These are phyloP conservation scores for Exophiala oligosperma DNA, from an alignment of 2,329 filamentous ascomycete species.

Conservation along the genomic window DNA sequence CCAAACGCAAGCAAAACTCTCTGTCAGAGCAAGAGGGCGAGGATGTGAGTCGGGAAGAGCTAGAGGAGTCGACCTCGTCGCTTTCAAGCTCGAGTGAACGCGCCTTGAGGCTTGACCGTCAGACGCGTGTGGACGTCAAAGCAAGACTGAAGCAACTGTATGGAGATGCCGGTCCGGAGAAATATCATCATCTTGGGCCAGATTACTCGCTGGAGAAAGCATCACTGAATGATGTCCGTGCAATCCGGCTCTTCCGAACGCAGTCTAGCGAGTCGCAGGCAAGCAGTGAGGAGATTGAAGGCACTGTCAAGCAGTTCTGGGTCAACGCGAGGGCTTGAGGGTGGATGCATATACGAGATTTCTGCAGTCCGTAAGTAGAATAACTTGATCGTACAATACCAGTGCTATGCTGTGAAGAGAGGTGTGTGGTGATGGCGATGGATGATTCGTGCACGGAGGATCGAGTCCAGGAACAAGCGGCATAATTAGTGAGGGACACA, in stretches of 20 bases:
- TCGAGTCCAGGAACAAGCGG: neutral
- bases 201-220: constrained; percentile 12
- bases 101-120: constrained; percentile 11
- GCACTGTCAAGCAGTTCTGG: constrained; percentile 10
- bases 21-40: neutral
- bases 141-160: constrained; percentile 9
- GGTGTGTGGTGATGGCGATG: no score
- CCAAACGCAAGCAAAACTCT: constrained; percentile 1
- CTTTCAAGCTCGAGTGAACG: constrained; percentile 7
- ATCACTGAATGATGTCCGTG: constrained; percentile 17
- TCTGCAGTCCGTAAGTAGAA: no score
- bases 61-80: neutral
- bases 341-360: no score
- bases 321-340: constrained; percentile 7
- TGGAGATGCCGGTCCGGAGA: constrained; percentile 6
- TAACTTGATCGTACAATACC: no score
- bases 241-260: constrained; percentile 1
- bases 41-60: neutral
- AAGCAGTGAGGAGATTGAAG: constrained; percentile 5
- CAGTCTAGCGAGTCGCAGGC: constrained; percentile 1
- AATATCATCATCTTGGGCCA: constrained; percentile 19
- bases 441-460: neutral
- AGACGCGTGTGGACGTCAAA: constrained; percentile 12
- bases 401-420: no score
- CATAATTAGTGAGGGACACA: neutral